Base-by-base conservation (phyloP, 805 yeast species). In the Metschnikowia drakensbergensis region DNA sequence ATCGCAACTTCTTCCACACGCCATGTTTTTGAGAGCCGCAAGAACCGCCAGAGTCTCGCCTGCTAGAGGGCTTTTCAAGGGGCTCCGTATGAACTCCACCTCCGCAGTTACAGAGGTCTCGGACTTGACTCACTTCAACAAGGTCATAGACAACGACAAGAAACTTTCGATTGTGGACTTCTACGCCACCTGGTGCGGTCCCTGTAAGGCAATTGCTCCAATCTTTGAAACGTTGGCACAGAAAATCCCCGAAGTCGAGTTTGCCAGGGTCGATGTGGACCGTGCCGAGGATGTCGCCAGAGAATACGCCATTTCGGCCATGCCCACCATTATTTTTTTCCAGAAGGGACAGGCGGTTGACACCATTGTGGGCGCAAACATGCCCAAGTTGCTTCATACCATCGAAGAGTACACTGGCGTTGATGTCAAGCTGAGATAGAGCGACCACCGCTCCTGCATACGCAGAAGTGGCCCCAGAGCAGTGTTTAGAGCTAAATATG, bases 111-210 rank as follows among this genome's bases (percentile, higher is more conserved):
- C 59, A 29, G 75, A 70, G 48, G 46, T 70, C 32, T 43, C 54
- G 7, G 62, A 60, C 47, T 52, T 66, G 52, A 45, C 53, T 13
- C 63, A 67, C 34, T 67, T 68, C 57, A 54, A 48, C 36, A 42
- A 54, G 25, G 58, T 65, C 34, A 54, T 67, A 32, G 54, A 49
- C 33, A 57, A 51, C 51, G 47, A 51, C 34, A 63, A 69, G 32
- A 72, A 77, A 48, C 62, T 79, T 33, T 69, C 83, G 1, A 68
- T 83, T 2, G 77, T 83, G 43, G 88, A 84, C 61, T 84, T 83
- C 62, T 81, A 75, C 64, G 88, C 89, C 30, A 77, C 81, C 8
- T 84, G 89, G 89, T 84, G 89, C 65, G 88, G 84, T 6, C 89
- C 89, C n/a, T 84, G 89, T 58, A 82, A 80, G 57, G 84, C 84